These are phyloP conservation scores for Pulveroboletus sp. DNA, from an alignment of 768 basidiomycete genomes.

Conservation along the genomic window DNA sequence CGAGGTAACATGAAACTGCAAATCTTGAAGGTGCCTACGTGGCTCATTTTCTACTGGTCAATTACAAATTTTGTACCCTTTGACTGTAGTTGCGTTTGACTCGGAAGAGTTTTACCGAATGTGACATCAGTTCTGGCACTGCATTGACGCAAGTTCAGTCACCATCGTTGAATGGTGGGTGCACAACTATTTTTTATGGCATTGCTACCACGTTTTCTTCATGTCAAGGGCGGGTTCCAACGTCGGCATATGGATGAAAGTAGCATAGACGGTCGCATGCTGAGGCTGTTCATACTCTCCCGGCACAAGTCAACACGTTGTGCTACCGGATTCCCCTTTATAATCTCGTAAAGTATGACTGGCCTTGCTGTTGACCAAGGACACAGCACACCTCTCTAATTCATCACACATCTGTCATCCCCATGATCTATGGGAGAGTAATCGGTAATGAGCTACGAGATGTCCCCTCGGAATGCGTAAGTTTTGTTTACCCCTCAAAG, in stretches of 20 bases:
- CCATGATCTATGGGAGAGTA: conserved; percentile 28
- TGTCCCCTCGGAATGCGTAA: conserved; percentile 28
- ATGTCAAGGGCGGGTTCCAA: conserved; percentile 16
- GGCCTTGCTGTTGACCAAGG: conserved; percentile 14
- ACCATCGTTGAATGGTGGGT: conserved; percentile 15
- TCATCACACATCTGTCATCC: conserved; percentile 15
- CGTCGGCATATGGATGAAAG: conserved; percentile 13
- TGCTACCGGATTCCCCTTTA: conserved; percentile 19
- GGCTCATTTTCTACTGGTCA: neutral
- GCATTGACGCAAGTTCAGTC: conserved; percentile 17
- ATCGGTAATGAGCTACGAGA: conserved; percentile 30
- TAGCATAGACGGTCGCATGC: conserved; percentile 14
- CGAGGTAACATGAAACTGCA: neutral
- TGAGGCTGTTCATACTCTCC: conserved; percentile 25
- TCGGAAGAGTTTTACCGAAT: conserved; percentile 6
- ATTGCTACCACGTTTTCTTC: conserved; percentile 27
- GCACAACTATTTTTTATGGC: conserved; percentile 8
- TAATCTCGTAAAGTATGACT: conserved; percentile 22
- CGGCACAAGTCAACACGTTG: conserved; percentile 23
- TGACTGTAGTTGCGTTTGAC: conserved; percentile 14
- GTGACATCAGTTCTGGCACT: conserved; percentile 13
- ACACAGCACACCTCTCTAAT: conserved; percentile 14
- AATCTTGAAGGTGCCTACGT: neutral
- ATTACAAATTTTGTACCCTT: neutral
- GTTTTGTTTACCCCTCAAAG: conserved; percentile 6